These are phyloP conservation scores for Acarospora socialis DNA, from an alignment of 2,329 filamentous ascomycete species.

Conservation along the genomic window DNA sequence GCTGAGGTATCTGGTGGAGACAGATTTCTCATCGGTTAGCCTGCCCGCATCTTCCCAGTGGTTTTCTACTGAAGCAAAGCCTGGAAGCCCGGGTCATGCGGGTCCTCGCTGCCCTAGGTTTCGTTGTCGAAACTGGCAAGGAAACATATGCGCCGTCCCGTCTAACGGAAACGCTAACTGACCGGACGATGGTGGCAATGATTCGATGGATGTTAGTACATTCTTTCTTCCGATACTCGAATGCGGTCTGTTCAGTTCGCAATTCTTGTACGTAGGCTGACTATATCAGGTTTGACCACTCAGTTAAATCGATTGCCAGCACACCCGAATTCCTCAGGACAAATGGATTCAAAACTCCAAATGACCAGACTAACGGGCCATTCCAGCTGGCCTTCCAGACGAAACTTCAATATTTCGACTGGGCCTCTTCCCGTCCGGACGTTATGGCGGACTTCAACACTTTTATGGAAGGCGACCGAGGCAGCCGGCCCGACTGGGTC, in stretches of 20 bases:
- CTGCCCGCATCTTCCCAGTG: too few species aligned
- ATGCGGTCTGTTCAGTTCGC: too few species aligned
- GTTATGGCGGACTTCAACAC: conserved; percentile 13
- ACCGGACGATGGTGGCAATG: too few species aligned
- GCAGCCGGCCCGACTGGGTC: conserved; percentile 12
- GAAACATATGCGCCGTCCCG: conserved; percentile 14
- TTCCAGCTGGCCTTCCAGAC: conserved; percentile 15
- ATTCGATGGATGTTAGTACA: too few species aligned
- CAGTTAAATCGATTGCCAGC: too few species aligned
- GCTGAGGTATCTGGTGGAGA: conserved; percentile 3
- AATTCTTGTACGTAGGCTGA: too few species aligned
- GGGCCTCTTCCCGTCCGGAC: conserved; percentile 9
- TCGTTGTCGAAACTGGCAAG: conserved; percentile 16
- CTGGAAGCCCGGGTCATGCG: conserved; percentile 15
- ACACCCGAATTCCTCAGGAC: conserved; percentile 1
- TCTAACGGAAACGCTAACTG: too few species aligned
- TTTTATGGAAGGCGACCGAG: conserved; percentile 16
- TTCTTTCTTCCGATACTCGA: too few species aligned
- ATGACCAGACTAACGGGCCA: conserved; percentile 8
- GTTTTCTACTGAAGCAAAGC: too few species aligned
- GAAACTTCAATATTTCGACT: conserved; percentile 11
- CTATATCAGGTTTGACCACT: too few species aligned
- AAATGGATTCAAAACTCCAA: conserved; percentile 8
- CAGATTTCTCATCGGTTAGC: conserved; percentile 3
- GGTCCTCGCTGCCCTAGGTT: conserved; percentile 14